These are phyloP conservation scores for Thielaviopsis musarum DNA, from an alignment of 2,329 filamentous ascomycete genomes.

Conservation along the genomic window DNA sequence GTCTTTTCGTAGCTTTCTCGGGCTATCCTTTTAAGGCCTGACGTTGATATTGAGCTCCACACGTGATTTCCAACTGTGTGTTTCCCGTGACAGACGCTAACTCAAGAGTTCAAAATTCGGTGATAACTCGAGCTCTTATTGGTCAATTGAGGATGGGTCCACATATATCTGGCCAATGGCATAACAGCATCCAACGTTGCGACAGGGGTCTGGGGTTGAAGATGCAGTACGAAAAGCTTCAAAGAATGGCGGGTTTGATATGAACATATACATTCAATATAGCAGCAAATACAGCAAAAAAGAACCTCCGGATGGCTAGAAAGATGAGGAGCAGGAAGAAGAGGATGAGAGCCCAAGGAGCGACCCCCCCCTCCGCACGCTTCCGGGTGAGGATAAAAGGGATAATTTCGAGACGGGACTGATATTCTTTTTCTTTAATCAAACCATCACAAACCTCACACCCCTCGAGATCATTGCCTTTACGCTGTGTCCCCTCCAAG, in stretches of 20 bases:
- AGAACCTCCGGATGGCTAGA: not conserved
- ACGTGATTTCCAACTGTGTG: not conserved
- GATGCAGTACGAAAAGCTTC: not conserved
- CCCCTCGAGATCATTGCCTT: not conserved
- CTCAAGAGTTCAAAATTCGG: not conserved
- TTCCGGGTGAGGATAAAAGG: slow-evolving; percentile 3
- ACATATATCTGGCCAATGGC: not conserved
- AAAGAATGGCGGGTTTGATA: not conserved
- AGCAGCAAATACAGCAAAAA: slow-evolving; percentile 1
- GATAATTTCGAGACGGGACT: not conserved
- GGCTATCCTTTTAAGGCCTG: not conserved
- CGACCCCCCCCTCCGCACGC: not conserved
- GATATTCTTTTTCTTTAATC: slow-evolving; percentile 1
- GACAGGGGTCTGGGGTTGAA: not conserved
- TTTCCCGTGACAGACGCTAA: not conserved
- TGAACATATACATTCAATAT: not conserved
- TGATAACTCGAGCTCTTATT: not conserved
- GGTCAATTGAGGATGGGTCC: not conserved
- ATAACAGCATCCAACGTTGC: not conserved
- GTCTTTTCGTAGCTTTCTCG: not conserved
- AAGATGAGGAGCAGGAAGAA: not conserved
- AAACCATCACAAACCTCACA: not conserved
- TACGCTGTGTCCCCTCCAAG: not conserved
- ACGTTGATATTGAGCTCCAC: slow-evolving; percentile 4
- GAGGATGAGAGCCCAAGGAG: not conserved